These are phyloP conservation scores for Erucastrum elatum DNA, from an alignment of 345 rosid species.

Conservation along the genomic window DNA sequence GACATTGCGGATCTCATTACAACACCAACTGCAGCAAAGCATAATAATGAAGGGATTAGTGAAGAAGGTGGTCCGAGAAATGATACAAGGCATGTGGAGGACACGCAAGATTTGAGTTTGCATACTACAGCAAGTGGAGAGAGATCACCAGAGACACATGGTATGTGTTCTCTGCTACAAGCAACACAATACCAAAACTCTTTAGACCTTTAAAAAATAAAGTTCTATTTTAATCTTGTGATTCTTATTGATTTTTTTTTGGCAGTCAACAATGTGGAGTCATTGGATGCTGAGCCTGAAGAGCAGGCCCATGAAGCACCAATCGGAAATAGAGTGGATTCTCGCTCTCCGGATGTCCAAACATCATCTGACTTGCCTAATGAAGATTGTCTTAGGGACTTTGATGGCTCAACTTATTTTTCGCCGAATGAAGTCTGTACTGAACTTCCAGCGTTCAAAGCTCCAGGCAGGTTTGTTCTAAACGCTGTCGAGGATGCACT, in stretches of 20 bases:
- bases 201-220: neutral
- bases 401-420: slow-evolving; percentile 22
- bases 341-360: slow-evolving; percentile 7
- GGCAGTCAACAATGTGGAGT: slow-evolving; percentile 10
- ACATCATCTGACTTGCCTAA: slow-evolving; percentile 1
- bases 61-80: no score
- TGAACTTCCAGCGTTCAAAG: neutral
- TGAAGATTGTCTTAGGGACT: slow-evolving; percentile 17
- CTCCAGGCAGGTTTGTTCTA: slow-evolving; percentile 20
- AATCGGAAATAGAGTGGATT: neutral
- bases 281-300: slow-evolving; percentile 16
- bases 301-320: slow-evolving; percentile 14
- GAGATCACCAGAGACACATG: no score
- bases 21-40: no score
- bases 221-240: slow-evolving; percentile 8
- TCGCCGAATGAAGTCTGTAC: slow-evolving; percentile 25
- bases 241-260: neutral
- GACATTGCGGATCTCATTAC: no score
- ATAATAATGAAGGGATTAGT: no score
- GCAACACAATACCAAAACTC: neutral
- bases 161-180: neutral
- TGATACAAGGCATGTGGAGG: no score
- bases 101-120: no score
- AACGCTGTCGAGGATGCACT: slow-evolving; percentile 13
- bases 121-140: no score